These are phyloP conservation scores for Conidiobolus incongruus DNA, from an alignment of 371 early-diverging fungal genomes.

Conservation along the genomic window DNA sequence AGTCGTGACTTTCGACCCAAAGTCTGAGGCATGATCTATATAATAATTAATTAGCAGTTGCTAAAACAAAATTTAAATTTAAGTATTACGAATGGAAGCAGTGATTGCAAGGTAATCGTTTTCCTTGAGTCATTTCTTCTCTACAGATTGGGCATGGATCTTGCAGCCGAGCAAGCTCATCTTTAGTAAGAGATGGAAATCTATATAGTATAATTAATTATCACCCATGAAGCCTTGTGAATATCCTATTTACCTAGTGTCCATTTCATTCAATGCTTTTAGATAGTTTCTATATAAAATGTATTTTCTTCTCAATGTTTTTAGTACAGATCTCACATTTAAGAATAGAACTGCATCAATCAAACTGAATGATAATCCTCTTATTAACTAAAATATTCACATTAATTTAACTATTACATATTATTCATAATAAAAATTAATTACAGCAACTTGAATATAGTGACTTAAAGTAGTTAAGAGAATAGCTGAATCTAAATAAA, in stretches of 20 bases:
- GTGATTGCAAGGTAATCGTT: slow-evolving; percentile 33
- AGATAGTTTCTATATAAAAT: slow-evolving; percentile 24
- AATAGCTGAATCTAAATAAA: slow-evolving; percentile 30
- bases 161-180: slow-evolving; percentile 21
- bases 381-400: slow-evolving; percentile 23
- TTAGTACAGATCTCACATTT: slow-evolving; percentile 34
- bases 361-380: slow-evolving; percentile 36
- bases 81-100: slow-evolving; percentile 27
- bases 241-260: slow-evolving; percentile 10
- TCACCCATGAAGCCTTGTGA: not conserved
- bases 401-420: too few relatives aligned
- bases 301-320: slow-evolving; percentile 26
- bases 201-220: slow-evolving; percentile 7
- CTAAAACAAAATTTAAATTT: not conserved
- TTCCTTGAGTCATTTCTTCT: slow-evolving; percentile 32
- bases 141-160: slow-evolving; percentile 43
- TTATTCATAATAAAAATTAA: not conserved
- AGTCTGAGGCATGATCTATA: slow-evolving; percentile 28
- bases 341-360: slow-evolving; percentile 35
- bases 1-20: slow-evolving; percentile 36
- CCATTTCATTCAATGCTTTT: slow-evolving; percentile 20
- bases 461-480: slow-evolving; percentile 30
- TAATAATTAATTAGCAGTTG: not conserved
- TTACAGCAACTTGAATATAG: slow-evolving; percentile 35
- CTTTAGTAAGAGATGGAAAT: slow-evolving; percentile 26